These are phyloP conservation scores for Aspergillus sclerotialis DNA, from an alignment of 2,329 filamentous ascomycete species.

Conservation along the genomic window DNA sequence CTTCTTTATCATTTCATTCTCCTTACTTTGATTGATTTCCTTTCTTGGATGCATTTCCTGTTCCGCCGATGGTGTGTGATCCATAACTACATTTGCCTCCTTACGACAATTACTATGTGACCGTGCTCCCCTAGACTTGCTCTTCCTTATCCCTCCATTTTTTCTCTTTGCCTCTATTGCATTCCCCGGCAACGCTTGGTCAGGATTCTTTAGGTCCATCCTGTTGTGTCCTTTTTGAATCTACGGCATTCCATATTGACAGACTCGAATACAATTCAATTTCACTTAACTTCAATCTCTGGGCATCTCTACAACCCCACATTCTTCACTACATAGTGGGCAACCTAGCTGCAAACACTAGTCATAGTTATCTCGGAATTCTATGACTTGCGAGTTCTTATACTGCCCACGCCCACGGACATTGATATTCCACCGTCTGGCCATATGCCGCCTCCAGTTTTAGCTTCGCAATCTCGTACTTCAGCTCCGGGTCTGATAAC, in stretches of 20 bases:
- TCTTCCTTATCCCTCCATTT: background rate
- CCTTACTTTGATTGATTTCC: too few species aligned
- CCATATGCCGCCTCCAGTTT: conserved; percentile 29
- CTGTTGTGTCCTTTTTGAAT: background rate
- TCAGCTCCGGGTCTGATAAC: conserved; percentile 20
- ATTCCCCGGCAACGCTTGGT: background rate
- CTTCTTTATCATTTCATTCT: too few species aligned
- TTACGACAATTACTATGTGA: background rate
- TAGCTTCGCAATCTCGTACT: conserved; percentile 18
- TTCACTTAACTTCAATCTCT: background rate
- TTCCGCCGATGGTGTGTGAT: too few species aligned
- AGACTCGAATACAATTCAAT: conserved; percentile 3
- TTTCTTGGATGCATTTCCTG: background rate
- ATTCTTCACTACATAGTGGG: conserved; percentile 1
- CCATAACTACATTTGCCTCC: background rate
- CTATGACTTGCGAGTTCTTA: conserved; percentile 12
- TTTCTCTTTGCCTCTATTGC: background rate
- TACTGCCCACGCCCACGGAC: conserved; percentile 6
- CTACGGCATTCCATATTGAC: conserved; percentile 6
- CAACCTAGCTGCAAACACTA: conserved; percentile 1
- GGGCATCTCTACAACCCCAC: background rate
- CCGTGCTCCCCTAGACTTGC: background rate
- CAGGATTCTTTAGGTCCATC: too few species aligned
- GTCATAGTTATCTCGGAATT: conserved; percentile 7
- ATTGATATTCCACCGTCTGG: conserved; percentile 5